Evolutionary conservation across 208 protist genomes (phyloP), one percentile per base, ranked within the genome.

Genomic region (Blastocrithidia nonstop): DNA sequence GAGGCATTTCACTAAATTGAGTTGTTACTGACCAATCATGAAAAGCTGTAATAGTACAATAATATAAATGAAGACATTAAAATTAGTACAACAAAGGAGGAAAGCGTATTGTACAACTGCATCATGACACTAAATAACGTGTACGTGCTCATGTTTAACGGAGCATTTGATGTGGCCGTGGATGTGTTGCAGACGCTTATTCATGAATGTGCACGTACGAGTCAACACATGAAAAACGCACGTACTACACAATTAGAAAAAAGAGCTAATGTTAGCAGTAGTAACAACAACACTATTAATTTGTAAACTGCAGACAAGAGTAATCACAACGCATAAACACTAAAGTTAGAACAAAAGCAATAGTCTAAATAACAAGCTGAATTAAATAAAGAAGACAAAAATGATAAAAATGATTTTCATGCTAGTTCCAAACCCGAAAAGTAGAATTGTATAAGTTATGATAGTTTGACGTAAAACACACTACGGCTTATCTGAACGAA

Each of bases 401-500:
- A 38, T 7, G 39, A 1, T 1, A 28, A 39, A 15, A 50, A 56
- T 9, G 59, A 50, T n/a, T n/a, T n/a, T n/a, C n/a, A n/a, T n/a
- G n/a, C n/a, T n/a, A n/a, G n/a, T n/a, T n/a, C n/a, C n/a, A n/a
- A n/a, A n/a, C n/a, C 23, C 20, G 11, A 29, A 17, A 49, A 16
- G 57, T 42, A 22, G 59, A 59, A 8, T 4, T 17, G 13, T 17
- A n/a, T 47, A 3, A 41, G 35, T 25, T 23, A 15, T 43, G 42
- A 47, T 4, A 15, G 8, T 1, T 17, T 42, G 15, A 58, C 44
- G 33, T 50, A 28, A 9, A 42, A 50, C 27, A 58, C 61, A 22
- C 59, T 83, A 38, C 61, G 69, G 15, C 54, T 59, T 36, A 45
- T 88, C 2, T 62, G 61, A 38, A 64, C 67, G 9, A 58, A 58